Conservation (phyloP, 1,139 yeast genomes). For the Debaryomycetaceae sp. region DNA sequence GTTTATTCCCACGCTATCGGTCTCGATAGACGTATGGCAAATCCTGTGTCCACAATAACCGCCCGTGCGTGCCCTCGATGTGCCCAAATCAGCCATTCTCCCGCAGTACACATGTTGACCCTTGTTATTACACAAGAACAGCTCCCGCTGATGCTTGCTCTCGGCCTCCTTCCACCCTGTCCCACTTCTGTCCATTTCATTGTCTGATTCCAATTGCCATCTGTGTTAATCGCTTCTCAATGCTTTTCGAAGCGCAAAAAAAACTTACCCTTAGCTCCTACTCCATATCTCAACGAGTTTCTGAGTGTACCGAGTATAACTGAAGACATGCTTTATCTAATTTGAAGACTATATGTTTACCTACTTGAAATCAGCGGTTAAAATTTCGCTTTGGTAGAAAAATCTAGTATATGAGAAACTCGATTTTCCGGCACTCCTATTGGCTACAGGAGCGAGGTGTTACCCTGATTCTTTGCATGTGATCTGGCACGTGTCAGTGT, state of each 20-base stretch:
- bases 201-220: too few relatives aligned
- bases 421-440: constrained; percentile 3
- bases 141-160: too few relatives aligned
- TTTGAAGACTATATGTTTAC: neutral
- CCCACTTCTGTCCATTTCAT: too few relatives aligned
- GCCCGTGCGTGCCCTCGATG: too few relatives aligned
- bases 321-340: constrained; percentile 27
- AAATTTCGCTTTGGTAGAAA: neutral
- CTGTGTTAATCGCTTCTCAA: neutral
- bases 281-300: constrained; percentile 38
- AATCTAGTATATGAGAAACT: neutral
- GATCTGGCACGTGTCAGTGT: neutral
- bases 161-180: too few relatives aligned
- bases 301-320: constrained; percentile 48
- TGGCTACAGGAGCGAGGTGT: constrained; percentile 1
- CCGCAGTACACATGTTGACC: too few relatives aligned
- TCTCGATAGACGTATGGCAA: too few relatives aligned
- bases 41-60: too few relatives aligned
- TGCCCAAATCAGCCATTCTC: too few relatives aligned
- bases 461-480: neutral
- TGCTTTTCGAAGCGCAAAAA: neutral
- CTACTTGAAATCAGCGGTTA: neutral
- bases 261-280: constrained; percentile 41
- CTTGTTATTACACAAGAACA: too few relatives aligned
- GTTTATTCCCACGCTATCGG: too few relatives aligned